These are phyloP conservation scores for Chamaecrista fasciculata DNA, from an alignment of 306 rosid species.

Conservation along the genomic window DNA sequence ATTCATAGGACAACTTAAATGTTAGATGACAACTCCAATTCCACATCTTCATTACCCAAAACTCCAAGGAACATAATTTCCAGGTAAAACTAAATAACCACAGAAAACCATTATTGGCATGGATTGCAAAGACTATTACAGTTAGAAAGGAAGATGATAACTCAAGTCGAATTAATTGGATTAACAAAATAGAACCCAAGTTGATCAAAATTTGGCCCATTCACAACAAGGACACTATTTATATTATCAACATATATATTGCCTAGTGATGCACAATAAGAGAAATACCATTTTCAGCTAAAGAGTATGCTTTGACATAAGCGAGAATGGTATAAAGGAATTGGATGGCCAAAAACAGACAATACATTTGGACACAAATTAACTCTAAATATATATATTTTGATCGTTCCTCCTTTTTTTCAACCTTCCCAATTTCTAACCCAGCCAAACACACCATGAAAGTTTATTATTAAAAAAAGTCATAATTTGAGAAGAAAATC, in stretches of 20 bases:
- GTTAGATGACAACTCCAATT: background rate
- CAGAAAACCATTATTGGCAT: background rate
- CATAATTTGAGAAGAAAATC: background rate
- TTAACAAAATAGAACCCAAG: background rate
- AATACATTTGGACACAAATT: background rate
- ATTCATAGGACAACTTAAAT: background rate
- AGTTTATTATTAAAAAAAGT: background rate
- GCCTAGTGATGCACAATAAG: background rate
- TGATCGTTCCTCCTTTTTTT: background rate
- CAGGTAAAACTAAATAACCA: constrained; percentile 1
- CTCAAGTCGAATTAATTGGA: background rate
- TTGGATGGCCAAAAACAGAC: background rate
- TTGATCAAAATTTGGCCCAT: background rate
- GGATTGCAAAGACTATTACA: background rate
- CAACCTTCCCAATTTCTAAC: background rate
- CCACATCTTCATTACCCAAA: background rate
- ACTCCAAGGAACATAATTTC: background rate
- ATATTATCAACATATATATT: background rate
- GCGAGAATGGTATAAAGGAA: constrained; percentile 14
- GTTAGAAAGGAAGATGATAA: background rate
- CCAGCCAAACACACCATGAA: background rate
- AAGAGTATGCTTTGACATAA: constrained; percentile 14
- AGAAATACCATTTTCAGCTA: background rate
- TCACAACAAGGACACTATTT: background rate
- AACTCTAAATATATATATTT: background rate